phyloP scores from a whole-genome alignment of 441 rosid genomes.

The Bruguiera hainesii region DNA sequence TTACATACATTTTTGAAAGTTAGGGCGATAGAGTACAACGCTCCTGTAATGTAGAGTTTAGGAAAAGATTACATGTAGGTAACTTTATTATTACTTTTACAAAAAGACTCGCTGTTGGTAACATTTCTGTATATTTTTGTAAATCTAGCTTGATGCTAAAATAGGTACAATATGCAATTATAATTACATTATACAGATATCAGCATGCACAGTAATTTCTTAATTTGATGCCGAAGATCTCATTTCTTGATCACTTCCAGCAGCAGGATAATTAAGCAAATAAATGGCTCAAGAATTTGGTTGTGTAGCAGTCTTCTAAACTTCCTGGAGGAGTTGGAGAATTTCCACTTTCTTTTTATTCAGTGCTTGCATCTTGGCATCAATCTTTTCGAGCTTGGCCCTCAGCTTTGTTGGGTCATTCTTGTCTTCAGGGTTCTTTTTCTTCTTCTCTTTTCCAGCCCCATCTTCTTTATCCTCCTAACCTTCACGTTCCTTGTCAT shows the following conservation, averaged over 20 bases:
- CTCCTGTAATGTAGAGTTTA: too few species aligned
- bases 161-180: too few species aligned
- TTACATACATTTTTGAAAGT: too few species aligned
- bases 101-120: too few species aligned
- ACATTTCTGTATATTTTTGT: too few species aligned
- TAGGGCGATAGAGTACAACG: too few species aligned
- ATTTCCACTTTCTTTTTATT: constrained; percentile 51
- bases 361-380: constrained; percentile 58
- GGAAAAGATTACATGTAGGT: too few species aligned
- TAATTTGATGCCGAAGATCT: not conserved
- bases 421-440: constrained; percentile 69
- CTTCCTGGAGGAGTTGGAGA: constrained; percentile 42
- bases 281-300: constrained; percentile 12
- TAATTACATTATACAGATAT: too few species aligned
- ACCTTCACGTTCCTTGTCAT: constrained; percentile 44
- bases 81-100: too few species aligned
- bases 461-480: constrained; percentile 47
- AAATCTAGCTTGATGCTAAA: too few species aligned
- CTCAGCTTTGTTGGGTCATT: constrained; percentile 54
- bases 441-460: constrained; percentile 45
- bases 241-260: not conserved
- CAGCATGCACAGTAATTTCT: too few species aligned
- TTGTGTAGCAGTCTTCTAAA: constrained; percentile 31
- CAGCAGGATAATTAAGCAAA: not conserved
- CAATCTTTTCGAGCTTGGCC: constrained; percentile 57